Conservation (phyloP, 305 asterid species). For the Fraxinus greggii region DNA sequence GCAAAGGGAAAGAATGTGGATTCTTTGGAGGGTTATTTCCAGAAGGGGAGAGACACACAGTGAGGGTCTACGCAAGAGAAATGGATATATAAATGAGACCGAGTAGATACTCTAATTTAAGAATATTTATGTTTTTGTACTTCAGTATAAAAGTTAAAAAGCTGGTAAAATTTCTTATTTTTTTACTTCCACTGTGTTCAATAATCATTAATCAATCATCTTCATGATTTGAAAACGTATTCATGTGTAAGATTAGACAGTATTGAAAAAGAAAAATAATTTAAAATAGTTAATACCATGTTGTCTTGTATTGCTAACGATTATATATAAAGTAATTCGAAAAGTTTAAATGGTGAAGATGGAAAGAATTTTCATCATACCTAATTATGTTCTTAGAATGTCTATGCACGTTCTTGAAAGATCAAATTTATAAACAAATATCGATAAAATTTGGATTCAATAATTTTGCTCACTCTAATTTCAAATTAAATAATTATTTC, state of each 20-base stretch:
- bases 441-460: background rate
- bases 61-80: background rate
- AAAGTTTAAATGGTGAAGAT: background rate
- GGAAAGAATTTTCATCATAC: background rate
- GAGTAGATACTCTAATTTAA: background rate
- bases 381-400: background rate
- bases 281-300: too few relatives aligned
- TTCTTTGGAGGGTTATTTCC: slow-evolving; percentile 10
- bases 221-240: background rate
- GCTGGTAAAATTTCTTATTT: background rate
- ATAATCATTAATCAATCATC: background rate
- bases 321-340: too few relatives aligned
- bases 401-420: background rate
- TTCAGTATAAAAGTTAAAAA: background rate
- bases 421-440: background rate
- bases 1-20: background rate
- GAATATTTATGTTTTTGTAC: background rate
- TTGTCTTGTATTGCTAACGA: background rate
- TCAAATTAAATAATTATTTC: background rate
- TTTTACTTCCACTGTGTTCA: background rate
- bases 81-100: background rate
- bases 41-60: slow-evolving; percentile 6
- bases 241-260: background rate
- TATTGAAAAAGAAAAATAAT: background rate
- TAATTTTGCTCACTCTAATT: background rate